Percentiles rank a stretch among this genome's conserved stretches.
These are phyloP conservation scores for Asterionellopsis glacialis DNA, from an alignment of 108 stramenopile genomes.

Conservation along the genomic window DNA sequence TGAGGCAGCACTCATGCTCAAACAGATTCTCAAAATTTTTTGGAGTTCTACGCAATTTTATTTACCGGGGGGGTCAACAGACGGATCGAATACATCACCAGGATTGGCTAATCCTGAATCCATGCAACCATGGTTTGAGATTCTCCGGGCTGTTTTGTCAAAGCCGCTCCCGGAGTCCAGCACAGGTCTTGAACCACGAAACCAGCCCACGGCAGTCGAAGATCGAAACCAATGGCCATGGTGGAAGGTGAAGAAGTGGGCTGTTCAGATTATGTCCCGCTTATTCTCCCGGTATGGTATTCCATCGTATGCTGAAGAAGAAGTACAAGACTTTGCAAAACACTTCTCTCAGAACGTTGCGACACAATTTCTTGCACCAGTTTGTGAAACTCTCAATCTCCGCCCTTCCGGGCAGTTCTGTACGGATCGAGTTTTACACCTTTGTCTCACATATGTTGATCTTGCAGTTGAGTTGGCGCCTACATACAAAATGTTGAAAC, in stretches of 20 bases:
- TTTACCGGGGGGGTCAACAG: slow-evolving; percentile 54
- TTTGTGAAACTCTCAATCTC: slow-evolving; percentile 88
- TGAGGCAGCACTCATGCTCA: slow-evolving; percentile 91
- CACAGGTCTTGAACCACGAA: slow-evolving; percentile 50
- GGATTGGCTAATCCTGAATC: slow-evolving; percentile 63
- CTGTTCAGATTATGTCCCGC: slow-evolving; percentile 89
- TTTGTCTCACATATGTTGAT: slow-evolving; percentile 90
- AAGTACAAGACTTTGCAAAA: slow-evolving; percentile 84
- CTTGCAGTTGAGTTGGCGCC: slow-evolving; percentile 87
- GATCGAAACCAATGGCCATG: slow-evolving; percentile 92
- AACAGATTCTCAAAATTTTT: slow-evolving; percentile 96
- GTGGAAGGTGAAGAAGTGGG: slow-evolving; percentile 99
- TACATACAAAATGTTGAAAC: slow-evolving; percentile 96
- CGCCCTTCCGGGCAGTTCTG: slow-evolving; percentile 87
- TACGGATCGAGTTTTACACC: slow-evolving; percentile 92
- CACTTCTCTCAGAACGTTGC: slow-evolving; percentile 87
- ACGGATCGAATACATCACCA: slow-evolving; percentile 40
- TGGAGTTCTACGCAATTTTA: slow-evolving; percentile 96
- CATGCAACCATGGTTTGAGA: slow-evolving; percentile 89
- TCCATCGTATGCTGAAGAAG: slow-evolving; percentile 85
- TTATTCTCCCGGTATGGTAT: slow-evolving; percentile 94
- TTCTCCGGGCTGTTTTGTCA: slow-evolving; percentile 56
- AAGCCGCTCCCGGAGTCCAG: slow-evolving; percentile 79
- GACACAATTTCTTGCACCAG: slow-evolving; percentile 76
- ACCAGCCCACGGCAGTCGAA: slow-evolving; percentile 78